Base-by-base conservation (phyloP, 2,329 filamentous ascomycete species). In the Colletotrichum coccodes region DNA sequence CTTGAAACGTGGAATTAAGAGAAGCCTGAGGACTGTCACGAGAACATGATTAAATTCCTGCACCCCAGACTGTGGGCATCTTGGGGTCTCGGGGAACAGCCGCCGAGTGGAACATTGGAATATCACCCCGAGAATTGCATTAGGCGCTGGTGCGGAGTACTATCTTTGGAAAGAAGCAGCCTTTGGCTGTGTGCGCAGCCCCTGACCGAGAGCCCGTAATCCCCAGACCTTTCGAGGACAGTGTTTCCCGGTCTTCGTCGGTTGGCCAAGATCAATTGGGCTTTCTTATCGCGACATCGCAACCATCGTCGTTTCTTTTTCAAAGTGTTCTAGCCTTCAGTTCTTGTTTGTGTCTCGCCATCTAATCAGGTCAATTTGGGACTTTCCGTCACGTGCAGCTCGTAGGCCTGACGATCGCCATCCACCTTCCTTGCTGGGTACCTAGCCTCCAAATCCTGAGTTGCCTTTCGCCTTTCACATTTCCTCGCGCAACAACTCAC, bases 361-460 rank as follows among this genome's bases (percentile, higher is more conserved):
- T n/a, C 36, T 23, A 1, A 21, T 5, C 7, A 40, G 44, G 23
- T 34, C 16, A 46, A 28, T 12, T 30, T 16, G 53, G n/a, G 52
- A 4, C 49, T 38, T 11, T 5, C 16, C 42, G 62, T 69, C 66
- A 66, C 66, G 66, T 69, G 66, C 66, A 66, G 21, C 60, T 47
- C 36, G 40, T 40, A 59, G 30, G 32, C 42, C 44, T 57, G 36
- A 18, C 61, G 61, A 68, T 68, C 61, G 40, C 56, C 52, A 53
- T 58, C 46, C 60, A 64, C 64, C 64, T 64, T 65, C 66, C 66
- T 50, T 60, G 66, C 62, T 66, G 49, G 61, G 61, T 53, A 53
- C 26, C 44, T 59, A 23, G 42, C 47, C 56, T 59, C 28, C 40
- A 38, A 49, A 52, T 46, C 60, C 36, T 46, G 64, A 44, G 36